A percentile compares a stretch with the other conserved stretches of the same genome.
These are phyloP conservation scores for Phytophthora uliginosa DNA, from an alignment of 352 stramenopile species.

Conservation along the genomic window DNA sequence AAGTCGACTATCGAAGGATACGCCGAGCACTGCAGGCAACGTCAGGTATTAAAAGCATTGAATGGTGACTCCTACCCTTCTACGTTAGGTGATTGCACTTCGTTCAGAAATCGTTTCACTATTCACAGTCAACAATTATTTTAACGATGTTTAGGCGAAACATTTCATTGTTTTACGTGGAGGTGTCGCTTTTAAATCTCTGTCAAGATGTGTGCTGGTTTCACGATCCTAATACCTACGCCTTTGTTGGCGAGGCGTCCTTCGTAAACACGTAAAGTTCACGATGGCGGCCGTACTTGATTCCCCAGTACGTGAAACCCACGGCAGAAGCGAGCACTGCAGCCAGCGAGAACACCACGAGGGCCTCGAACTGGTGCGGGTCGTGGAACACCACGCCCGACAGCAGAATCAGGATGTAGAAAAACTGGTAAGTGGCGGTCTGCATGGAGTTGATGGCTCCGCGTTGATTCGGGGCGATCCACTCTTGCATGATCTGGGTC, in stretches of 20 bases:
- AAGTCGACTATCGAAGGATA: slow-evolving; percentile 30
- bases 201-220: not conserved
- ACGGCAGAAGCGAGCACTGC: slow-evolving; percentile 57
- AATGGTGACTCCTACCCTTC: slow-evolving; percentile 4
- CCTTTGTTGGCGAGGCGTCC: slow-evolving; percentile 16
- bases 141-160: too few species aligned
- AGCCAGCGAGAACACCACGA: slow-evolving; percentile 64
- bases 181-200: not conserved
- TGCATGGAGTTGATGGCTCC: slow-evolving; percentile 77
- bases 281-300: slow-evolving; percentile 55
- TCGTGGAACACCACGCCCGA: slow-evolving; percentile 63
- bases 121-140: too few species aligned
- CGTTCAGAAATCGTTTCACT: not conserved
- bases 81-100: not conserved
- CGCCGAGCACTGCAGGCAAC: slow-evolving; percentile 11
- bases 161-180: too few species aligned
- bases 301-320: slow-evolving; percentile 60
- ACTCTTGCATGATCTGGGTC: slow-evolving; percentile 82
- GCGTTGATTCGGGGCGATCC: slow-evolving; percentile 59
- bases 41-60: not conserved
- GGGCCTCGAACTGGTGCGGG: slow-evolving; percentile 61
- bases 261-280: slow-evolving; percentile 39
- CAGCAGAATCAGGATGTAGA: slow-evolving; percentile 66
- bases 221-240: not conserved
- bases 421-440: slow-evolving; percentile 70